A percentile compares a stretch with the other conserved stretches of the same genome.
These are phyloP conservation scores for Macrophomina tecta DNA, from an alignment of 2,329 filamentous ascomycete species.

Conservation along the genomic window DNA sequence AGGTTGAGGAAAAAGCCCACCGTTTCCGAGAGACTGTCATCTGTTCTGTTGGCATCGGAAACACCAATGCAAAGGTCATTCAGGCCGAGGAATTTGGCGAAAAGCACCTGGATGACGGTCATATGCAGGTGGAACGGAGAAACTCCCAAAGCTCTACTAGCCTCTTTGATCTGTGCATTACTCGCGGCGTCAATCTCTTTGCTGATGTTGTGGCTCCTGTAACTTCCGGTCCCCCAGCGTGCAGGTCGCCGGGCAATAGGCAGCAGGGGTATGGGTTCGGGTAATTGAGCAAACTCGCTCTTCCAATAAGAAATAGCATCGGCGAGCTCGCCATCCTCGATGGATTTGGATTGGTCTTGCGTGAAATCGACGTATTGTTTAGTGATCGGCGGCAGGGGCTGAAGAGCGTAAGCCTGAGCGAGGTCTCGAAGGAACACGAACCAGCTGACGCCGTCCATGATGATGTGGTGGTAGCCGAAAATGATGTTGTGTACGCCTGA, in stretches of 20 bases:
- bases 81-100: slow-evolving; percentile 41
- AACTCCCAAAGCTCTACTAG: slow-evolving; percentile 33
- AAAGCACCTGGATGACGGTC: slow-evolving; percentile 44
- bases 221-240: no score
- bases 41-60: slow-evolving; percentile 51
- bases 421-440: slow-evolving; percentile 36
- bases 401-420: slow-evolving; percentile 29
- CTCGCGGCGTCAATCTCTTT: neutral
- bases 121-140: slow-evolving; percentile 58
- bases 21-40: slow-evolving; percentile 40
- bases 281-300: no score
- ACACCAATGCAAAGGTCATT: slow-evolving; percentile 56
- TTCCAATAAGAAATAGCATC: no score
- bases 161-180: neutral
- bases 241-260: no score
- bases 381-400: neutral
- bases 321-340: no score
- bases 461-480: slow-evolving; percentile 44
- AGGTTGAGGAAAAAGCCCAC: slow-evolving; percentile 59
- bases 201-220: no score
- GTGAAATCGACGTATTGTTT: slow-evolving; percentile 22
- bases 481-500: slow-evolving; percentile 30
- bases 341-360: no score
- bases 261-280: no score
- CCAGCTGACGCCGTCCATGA: slow-evolving; percentile 40